phyloP scores from a whole-genome alignment of 139 green algal genomes.

The Micractinium sp. region DNA sequence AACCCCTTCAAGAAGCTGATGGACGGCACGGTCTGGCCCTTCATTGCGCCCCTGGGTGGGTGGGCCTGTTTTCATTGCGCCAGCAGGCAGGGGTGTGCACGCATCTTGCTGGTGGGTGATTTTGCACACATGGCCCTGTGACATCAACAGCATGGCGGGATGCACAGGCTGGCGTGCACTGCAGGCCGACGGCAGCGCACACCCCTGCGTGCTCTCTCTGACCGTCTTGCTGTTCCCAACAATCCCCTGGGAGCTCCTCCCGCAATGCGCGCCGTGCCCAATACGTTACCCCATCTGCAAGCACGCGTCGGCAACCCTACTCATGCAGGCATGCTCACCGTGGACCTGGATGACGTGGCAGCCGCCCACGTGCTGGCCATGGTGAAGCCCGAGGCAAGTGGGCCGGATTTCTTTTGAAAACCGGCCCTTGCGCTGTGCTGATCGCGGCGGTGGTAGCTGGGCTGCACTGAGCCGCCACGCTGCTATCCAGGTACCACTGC shows the following conservation, averaged over 20 bases:
- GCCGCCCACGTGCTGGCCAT: slow-evolving; percentile 60
- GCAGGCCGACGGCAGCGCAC: too few relatives aligned
- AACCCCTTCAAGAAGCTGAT: slow-evolving; percentile 43
- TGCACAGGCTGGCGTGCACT: too few relatives aligned
- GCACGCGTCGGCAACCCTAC: neutral
- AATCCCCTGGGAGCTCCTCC: too few relatives aligned
- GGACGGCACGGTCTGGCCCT: slow-evolving; percentile 40
- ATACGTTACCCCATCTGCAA: neutral
- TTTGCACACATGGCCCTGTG: too few relatives aligned
- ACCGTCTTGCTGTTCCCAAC: too few relatives aligned
- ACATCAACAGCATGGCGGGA: too few relatives aligned
- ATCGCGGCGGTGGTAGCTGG: too few relatives aligned
- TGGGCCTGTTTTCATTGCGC: neutral
- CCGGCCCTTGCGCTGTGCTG: too few relatives aligned
- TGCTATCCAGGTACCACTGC: too few relatives aligned
- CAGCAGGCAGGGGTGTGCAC: neutral
- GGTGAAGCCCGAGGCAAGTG: slow-evolving; percentile 37
- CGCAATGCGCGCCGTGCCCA: too few relatives aligned
- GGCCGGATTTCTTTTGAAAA: neutral
- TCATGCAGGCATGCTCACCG: slow-evolving; percentile 11
- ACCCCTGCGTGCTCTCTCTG: too few relatives aligned
- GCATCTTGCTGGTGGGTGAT: neutral
- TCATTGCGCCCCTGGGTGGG: slow-evolving; percentile 27
- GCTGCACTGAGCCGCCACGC: too few relatives aligned
- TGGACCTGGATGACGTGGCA: slow-evolving; percentile 68